These are phyloP conservation scores for Mucor indicus DNA, from an alignment of 371 early-diverging fungal species.

Conservation along the genomic window DNA sequence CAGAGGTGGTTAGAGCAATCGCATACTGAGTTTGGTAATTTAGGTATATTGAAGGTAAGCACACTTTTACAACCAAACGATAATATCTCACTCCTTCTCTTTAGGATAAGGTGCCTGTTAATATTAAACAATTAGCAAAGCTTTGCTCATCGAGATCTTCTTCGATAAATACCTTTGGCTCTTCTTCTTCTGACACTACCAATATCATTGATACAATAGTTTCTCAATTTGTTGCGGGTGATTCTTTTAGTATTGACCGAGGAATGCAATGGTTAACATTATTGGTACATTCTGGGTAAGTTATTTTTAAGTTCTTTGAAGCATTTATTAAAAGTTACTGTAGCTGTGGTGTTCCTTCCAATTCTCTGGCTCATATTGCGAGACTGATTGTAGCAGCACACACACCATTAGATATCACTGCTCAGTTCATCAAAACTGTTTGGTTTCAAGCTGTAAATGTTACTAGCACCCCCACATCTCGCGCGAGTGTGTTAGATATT, in stretches of 20 bases:
- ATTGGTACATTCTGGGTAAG: slow-evolving; percentile 45
- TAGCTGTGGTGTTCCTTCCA: slow-evolving; percentile 44
- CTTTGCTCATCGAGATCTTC: slow-evolving; percentile 21
- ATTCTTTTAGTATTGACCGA: slow-evolving; percentile 25
- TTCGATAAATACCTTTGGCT: not conserved
- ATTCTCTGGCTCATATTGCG: slow-evolving; percentile 34
- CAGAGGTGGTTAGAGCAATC: slow-evolving; percentile 42
- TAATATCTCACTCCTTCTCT: too few species aligned
- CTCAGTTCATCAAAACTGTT: slow-evolving; percentile 38
- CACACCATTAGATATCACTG: slow-evolving; percentile 23
- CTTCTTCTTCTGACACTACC: not conserved
- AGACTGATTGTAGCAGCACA: slow-evolving; percentile 25
- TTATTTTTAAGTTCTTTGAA: not conserved
- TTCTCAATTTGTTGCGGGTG: slow-evolving; percentile 26
- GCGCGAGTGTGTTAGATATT: slow-evolving; percentile 36
- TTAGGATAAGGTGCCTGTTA: slow-evolving; percentile 34
- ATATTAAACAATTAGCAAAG: slow-evolving; percentile 28
- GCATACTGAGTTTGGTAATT: slow-evolving; percentile 22
- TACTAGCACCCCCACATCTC: slow-evolving; percentile 22
- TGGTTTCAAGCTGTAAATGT: slow-evolving; percentile 50
- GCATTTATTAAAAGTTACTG: not conserved
- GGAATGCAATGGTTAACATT: slow-evolving; percentile 48
- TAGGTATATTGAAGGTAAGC: slow-evolving; percentile 30
- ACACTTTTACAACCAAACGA: too few species aligned
- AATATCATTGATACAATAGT: slow-evolving; percentile 35